Evolutionary conservation across 768 basidiomycete species (phyloP).

Genomic region (Trichaptum fuscoviolaceum): DNA sequence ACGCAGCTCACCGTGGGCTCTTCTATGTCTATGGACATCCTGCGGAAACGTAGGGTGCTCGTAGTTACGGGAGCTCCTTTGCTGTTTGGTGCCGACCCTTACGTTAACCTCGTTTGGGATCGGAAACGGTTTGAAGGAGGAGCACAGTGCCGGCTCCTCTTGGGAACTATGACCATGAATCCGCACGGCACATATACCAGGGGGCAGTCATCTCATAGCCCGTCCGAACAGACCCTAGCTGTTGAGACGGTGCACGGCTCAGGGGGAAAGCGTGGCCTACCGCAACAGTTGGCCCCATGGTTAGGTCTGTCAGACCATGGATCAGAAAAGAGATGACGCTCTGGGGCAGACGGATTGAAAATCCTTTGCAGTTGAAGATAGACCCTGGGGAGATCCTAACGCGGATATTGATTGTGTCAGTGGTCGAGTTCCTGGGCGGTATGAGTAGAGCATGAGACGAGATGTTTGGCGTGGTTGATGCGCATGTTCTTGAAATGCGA

Average conservation of each 20-base stretch:
- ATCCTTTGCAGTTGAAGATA: background rate
- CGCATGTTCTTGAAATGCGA: background rate
- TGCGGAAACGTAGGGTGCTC: background rate
- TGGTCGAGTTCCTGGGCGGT: background rate
- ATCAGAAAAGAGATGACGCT: background rate
- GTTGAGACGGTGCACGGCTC: background rate
- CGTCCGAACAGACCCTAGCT: background rate
- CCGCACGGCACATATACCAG: background rate
- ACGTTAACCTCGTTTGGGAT: background rate
- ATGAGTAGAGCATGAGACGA: background rate
- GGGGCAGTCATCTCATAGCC: background rate
- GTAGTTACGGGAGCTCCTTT: background rate
- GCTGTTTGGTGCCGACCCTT: background rate
- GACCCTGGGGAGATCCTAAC: background rate
- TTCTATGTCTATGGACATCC: background rate
- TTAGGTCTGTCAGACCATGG: background rate
- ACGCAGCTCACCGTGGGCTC: background rate
- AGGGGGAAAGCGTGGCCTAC: background rate
- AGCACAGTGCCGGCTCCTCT: background rate
- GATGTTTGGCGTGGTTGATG: background rate
- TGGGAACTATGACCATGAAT: background rate
- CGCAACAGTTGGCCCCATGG: slow-evolving; percentile 1
- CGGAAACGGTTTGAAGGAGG: background rate
- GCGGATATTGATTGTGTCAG: background rate
- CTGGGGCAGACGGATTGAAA: slow-evolving; percentile 5